Evolutionary conservation across 352 stramenopile genomes (phyloP), one percentile per base, ranked within the genome.

Genomic region (Phytophthora pseudosyringae): DNA sequence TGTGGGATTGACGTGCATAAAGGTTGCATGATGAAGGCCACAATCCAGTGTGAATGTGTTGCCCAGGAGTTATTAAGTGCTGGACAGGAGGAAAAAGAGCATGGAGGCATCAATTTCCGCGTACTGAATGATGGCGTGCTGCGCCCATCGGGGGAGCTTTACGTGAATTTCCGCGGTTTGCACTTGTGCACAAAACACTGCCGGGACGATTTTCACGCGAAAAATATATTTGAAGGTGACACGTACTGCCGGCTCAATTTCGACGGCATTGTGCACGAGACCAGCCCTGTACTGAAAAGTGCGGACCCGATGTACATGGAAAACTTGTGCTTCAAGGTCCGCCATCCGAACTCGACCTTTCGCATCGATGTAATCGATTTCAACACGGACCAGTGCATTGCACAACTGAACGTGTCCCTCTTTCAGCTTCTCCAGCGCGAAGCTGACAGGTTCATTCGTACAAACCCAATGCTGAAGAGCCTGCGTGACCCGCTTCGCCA

Each of bases 221-320:
- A 91, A 50, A 96, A 96, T 44, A 89, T 96, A 6, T 96, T 94
- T 58, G 86, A 93, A 60, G 88, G 88, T 2, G 88, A 96, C 35
- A 94, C 83, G 18, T 96, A 96, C 63, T 94, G 88, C 25, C 83
- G 88, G 3, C 49, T 96, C 15, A 76, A 69, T 5, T 81, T 94
- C 43, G 86, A 90, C 41, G 76, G 73, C 3, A 70, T 83, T 16
- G 68, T 91, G 10, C 80, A 92, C 47, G 88, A 96, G 43, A 94
- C 88, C 0, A 94, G 81, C 40, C 86, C 87, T 8, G 88, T 96
- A 48, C 69, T 94, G 21, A 94, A 94, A 65, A 96, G 82, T 50
- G 88, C 88, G 0, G 86, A 96, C 44, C 88, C 88, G 9, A 93
- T 96, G 81, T 94, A 87, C 65, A 89, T 91, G 81, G 88, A 96